Conservation (phyloP, 2,329 filamentous ascomycete genomes). For the Fusarium sp. region DNA sequence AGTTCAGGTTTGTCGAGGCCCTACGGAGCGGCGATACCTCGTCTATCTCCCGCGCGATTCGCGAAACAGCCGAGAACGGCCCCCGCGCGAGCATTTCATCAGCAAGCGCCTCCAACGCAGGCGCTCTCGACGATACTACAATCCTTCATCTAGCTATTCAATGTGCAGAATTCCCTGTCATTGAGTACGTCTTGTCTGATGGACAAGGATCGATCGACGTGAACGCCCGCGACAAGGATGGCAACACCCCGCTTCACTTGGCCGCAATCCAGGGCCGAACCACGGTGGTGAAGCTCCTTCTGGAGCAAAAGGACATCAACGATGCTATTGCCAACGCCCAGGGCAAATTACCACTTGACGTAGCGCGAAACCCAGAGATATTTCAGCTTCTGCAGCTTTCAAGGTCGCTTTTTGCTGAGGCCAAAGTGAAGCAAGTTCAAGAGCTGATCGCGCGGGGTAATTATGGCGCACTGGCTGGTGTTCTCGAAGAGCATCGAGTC, state of each 20-base stretch:
- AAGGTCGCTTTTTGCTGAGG: conserved; percentile 89
- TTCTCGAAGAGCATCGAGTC: conserved; percentile 87
- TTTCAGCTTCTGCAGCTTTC: conserved; percentile 95
- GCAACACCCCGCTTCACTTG: conserved; percentile 92
- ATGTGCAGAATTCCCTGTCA: conserved; percentile 90
- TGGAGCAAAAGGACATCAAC: conserved; percentile 87
- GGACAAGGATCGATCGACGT: conserved; percentile 78
- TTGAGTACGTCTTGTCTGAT: conserved; percentile 92
- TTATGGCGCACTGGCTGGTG: conserved; percentile 81
- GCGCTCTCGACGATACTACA: conserved; percentile 81
- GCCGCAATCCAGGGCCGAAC: conserved; percentile 86
- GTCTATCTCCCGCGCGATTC: conserved; percentile 87
- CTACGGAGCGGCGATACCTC: conserved; percentile 90
- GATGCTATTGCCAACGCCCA: conserved; percentile 88
- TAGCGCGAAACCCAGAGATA: conserved; percentile 92
- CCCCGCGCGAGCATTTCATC: conserved; percentile 70
- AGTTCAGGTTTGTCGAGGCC: conserved; percentile 94
- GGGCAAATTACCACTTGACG: conserved; percentile 86
- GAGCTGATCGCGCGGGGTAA: conserved; percentile 78
- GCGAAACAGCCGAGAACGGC: conserved; percentile 70
- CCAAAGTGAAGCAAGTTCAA: conserved; percentile 87
- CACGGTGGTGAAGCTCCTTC: conserved; percentile 83
- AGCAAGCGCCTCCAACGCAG: conserved; percentile 57
- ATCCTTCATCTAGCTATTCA: conserved; percentile 95
- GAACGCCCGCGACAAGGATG: conserved; percentile 91